Evolutionary conservation across 495 filamentous ascomycete genomes (phyloP), one percentile per base, ranked within the genome.

Genomic region (Margaritispora aquatica): DNA sequence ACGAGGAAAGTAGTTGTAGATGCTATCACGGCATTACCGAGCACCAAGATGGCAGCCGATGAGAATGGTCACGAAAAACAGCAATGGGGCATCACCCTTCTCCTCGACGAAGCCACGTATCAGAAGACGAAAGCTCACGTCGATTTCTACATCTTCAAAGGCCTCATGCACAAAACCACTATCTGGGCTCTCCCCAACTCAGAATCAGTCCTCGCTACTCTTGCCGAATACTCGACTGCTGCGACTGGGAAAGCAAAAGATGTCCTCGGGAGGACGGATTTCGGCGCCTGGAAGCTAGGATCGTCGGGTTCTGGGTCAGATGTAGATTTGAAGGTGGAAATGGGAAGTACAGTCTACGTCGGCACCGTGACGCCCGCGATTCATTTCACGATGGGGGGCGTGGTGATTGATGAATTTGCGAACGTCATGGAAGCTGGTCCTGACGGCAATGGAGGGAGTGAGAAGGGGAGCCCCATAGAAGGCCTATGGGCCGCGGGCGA

Each of bases 381-480:
- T 15, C 83, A 86, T 56, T 86, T 83, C 56, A 83, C 80, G 17
- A 83, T 83, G 80, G 79, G 80, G 8, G 80, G 80, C 3, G 77
- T 74, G 17, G 69, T 75, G 5, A 75, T 81, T 51, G 74, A 80
- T 60, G 63, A 71, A 49, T 62, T 70, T 24, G 68, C 69, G 2
- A 71, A 75, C 57, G 71, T 82, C 10, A 57, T 82, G 11, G 55
- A 56, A 27, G 29, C n/a, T n/a, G n/a, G n/a, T 5, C 29, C 13
- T 13, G 29, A 34, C 5, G 5, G 5, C 29, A 13, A 5, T 34
- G 5, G 29, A 34, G 13, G 64, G 66, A 26, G 64, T 66, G 1
- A 58, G 69, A 41, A 64, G 58, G 56, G n/a, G n/a, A n/a, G n/a
- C n/a, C 71, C 69, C 2, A 75, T 83, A 15, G 52, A 64, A 3